phyloP scores from a whole-genome alignment of 2,329 filamentous ascomycete genomes.

The Claviceps pazoutovae region DNA sequence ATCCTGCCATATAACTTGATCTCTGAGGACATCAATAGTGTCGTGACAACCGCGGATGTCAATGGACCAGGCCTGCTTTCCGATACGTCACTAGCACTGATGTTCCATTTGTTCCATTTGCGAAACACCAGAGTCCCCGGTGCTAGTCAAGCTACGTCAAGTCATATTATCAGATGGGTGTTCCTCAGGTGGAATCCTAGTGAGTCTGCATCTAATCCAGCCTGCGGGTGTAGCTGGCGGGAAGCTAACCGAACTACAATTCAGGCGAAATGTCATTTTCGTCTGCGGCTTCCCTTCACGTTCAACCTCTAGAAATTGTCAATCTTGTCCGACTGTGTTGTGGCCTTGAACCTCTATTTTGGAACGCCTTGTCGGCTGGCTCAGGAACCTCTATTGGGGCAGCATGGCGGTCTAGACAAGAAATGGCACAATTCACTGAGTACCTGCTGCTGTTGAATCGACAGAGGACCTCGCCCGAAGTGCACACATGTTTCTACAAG shows the following conservation, averaged over 20 bases:
- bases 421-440: constrained; percentile 30
- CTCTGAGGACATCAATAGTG: constrained; percentile 54
- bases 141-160: constrained; percentile 51
- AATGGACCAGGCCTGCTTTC: constrained; percentile 66
- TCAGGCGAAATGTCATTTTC: constrained; percentile 55
- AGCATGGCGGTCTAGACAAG: constrained; percentile 30
- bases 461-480: background rate
- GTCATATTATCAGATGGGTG: constrained; percentile 67
- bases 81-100: constrained; percentile 66
- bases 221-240: background rate
- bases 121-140: constrained; percentile 55
- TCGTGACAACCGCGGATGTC: constrained; percentile 64
- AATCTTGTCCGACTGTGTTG: constrained; percentile 58
- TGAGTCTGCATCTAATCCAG: constrained; percentile 26
- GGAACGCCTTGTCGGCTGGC: constrained; percentile 18
- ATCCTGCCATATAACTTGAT: constrained; percentile 56
- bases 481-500: constrained; percentile 1
- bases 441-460: constrained; percentile 42
- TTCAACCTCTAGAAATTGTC: constrained; percentile 50
- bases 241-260: background rate
- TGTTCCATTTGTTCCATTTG: constrained; percentile 53
- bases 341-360: constrained; percentile 29
- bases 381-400: constrained; percentile 36
- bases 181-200: constrained; percentile 71
- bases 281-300: constrained; percentile 48